Evolutionary conservation across 2,329 filamentous ascomycete species (phyloP).

Genomic region (Aspergillus vadensis): DNA sequence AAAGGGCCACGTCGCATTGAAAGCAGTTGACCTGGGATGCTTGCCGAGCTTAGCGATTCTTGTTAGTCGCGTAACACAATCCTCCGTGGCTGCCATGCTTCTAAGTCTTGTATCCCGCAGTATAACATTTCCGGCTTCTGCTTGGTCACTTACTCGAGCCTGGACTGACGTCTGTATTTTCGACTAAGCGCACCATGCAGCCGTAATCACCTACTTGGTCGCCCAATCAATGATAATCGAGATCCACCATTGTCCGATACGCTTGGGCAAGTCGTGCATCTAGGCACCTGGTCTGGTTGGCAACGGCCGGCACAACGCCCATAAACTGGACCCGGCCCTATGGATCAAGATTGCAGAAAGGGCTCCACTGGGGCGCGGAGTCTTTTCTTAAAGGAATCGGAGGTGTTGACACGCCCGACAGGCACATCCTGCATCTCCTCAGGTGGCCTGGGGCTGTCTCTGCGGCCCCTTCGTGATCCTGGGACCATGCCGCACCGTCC

Average conservation of each 20-base stretch:
- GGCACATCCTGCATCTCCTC: slow-evolving; percentile 6
- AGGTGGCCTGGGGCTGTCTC: slow-evolving; percentile 15
- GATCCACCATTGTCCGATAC: slow-evolving; percentile 6
- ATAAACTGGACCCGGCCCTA: slow-evolving; percentile 16
- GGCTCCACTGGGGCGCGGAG: background rate
- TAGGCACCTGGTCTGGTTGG: slow-evolving; percentile 18
- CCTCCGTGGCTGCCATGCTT: slow-evolving; percentile 38
- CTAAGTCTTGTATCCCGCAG: slow-evolving; percentile 30
- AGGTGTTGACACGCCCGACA: slow-evolving; percentile 13
- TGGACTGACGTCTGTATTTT: slow-evolving; percentile 8
- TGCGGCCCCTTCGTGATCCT: slow-evolving; percentile 16
- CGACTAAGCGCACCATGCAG: slow-evolving; percentile 14
- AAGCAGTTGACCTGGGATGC: slow-evolving; percentile 10
- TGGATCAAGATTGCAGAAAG: slow-evolving; percentile 12
- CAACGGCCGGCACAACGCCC: slow-evolving; percentile 16
- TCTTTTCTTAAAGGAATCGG: background rate
- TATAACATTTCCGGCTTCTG: slow-evolving; percentile 7
- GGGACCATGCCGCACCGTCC: slow-evolving; percentile 15
- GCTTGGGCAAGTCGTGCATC: slow-evolving; percentile 17
- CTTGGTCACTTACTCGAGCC: background rate
- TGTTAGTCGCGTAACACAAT: slow-evolving; percentile 28
- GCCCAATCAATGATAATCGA: background rate
- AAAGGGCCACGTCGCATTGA: background rate
- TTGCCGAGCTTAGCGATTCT: slow-evolving; percentile 17
- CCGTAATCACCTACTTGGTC: background rate